These are phyloP conservation scores for Torrubiellomyces zombiae DNA, from an alignment of 2,329 filamentous ascomycete species.

Conservation along the genomic window DNA sequence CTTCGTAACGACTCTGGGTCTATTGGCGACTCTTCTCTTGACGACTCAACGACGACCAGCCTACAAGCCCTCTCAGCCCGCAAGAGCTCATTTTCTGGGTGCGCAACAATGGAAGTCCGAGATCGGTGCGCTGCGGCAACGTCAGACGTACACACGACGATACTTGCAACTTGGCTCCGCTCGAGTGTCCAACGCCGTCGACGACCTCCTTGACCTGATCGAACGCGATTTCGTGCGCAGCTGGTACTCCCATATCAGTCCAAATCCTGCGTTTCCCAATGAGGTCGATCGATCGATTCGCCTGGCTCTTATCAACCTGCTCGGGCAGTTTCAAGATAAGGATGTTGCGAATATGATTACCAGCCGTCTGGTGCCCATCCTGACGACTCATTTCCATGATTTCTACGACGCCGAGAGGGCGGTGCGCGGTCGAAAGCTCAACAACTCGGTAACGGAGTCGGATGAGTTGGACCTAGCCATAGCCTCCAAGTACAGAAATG, in stretches of 20 bases:
- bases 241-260: slow-evolving; percentile 82
- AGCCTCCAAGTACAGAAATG: slow-evolving; percentile 82
- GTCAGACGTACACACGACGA: slow-evolving; percentile 48
- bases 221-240: slow-evolving; percentile 70
- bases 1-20: slow-evolving; percentile 33
- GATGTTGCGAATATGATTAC: slow-evolving; percentile 77
- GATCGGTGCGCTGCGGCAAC: slow-evolving; percentile 44
- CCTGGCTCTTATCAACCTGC: slow-evolving; percentile 51
- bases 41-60: slow-evolving; percentile 33
- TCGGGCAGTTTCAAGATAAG: slow-evolving; percentile 53
- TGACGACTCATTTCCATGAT: slow-evolving; percentile 77
- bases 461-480: slow-evolving; percentile 93
- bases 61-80: slow-evolving; percentile 22
- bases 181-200: slow-evolving; percentile 62
- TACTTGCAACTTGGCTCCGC: slow-evolving; percentile 63
- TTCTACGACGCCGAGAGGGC: slow-evolving; percentile 80
- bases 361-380: slow-evolving; percentile 66
- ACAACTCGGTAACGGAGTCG: slow-evolving; percentile 81
- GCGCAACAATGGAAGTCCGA: slow-evolving; percentile 53
- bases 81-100: slow-evolving; percentile 41
- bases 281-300: slow-evolving; percentile 74
- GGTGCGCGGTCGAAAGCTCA: slow-evolving; percentile 75
- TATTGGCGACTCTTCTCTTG: slow-evolving; percentile 39
- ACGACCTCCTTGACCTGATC: slow-evolving; percentile 61
- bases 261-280: slow-evolving; percentile 62